phyloP scores from a whole-genome alignment of 2,329 filamentous ascomycete genomes.

The Paecilomyces niveus region DNA sequence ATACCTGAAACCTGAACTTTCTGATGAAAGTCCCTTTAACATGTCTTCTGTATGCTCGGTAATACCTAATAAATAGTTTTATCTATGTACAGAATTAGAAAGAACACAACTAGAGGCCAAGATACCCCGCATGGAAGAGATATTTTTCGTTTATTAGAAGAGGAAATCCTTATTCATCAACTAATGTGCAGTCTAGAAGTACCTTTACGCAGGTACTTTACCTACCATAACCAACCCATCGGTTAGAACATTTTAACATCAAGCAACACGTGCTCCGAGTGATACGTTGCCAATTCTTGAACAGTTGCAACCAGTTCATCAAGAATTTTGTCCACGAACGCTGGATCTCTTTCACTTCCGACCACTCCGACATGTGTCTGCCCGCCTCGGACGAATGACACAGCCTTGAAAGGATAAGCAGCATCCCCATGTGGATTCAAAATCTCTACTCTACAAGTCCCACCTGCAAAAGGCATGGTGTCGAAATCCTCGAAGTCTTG shows the following conservation, averaged over 20 bases:
- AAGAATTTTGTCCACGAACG: slow-evolving; percentile 46
- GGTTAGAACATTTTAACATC: neutral
- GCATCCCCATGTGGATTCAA: slow-evolving; percentile 51
- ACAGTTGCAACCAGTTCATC: slow-evolving; percentile 35
- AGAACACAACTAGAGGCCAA: too few species aligned
- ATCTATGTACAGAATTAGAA: too few species aligned
- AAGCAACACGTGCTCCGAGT: neutral
- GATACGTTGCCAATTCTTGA: neutral
- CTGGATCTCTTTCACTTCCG: slow-evolving; percentile 43
- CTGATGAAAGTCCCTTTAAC: too few species aligned
- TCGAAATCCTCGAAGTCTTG: slow-evolving; percentile 59
- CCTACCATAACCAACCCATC: neutral
- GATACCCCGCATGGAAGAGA: too few species aligned
- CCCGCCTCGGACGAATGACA: slow-evolving; percentile 46
- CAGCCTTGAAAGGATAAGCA: slow-evolving; percentile 23
- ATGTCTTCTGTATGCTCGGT: too few species aligned
- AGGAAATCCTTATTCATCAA: too few species aligned
- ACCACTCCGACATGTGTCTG: slow-evolving; percentile 54
- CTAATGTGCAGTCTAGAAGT: too few species aligned
- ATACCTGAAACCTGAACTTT: too few species aligned
- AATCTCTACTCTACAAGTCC: slow-evolving; percentile 47
- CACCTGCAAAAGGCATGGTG: slow-evolving; percentile 30
- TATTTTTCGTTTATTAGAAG: too few species aligned
- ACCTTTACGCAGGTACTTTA: neutral
- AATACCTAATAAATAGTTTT: too few species aligned